Evolutionary conservation across 352 stramenopile genomes (phyloP).

Genomic region (Pythium volutum): DNA sequence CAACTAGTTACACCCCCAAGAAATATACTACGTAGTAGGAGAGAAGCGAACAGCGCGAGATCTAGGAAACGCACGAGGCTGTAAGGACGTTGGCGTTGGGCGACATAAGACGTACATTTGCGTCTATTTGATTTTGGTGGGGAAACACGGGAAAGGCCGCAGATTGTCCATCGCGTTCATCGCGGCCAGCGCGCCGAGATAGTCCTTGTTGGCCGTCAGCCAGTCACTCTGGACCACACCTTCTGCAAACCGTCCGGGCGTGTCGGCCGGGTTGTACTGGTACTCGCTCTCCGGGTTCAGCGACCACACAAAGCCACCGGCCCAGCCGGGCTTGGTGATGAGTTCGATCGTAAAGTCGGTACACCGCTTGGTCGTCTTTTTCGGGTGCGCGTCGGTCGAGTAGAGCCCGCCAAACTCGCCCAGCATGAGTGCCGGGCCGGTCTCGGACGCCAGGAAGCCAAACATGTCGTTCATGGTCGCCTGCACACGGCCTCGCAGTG

Average conservation of each 20-base stretch:
- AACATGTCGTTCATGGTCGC: constrained; percentile 69
- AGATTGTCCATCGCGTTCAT: constrained; percentile 58
- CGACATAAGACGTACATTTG: too few relatives aligned
- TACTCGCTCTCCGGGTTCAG: constrained; percentile 72
- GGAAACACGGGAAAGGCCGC: constrained; percentile 51
- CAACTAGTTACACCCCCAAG: too few relatives aligned
- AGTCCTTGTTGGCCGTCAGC: constrained; percentile 48
- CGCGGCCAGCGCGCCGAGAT: constrained; percentile 35
- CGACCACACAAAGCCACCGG: constrained; percentile 70
- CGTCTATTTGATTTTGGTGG: background rate
- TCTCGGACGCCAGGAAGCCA: constrained; percentile 50
- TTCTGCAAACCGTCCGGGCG: constrained; percentile 41
- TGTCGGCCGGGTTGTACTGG: constrained; percentile 53
- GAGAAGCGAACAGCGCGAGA: background rate
- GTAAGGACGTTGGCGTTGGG: background rate
- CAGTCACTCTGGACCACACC: constrained; percentile 54
- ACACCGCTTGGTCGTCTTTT: constrained; percentile 57
- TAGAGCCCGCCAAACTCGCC: constrained; percentile 75
- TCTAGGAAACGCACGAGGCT: background rate
- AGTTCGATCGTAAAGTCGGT: constrained; percentile 63
- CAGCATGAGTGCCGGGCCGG: constrained; percentile 46
- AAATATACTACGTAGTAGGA: too few relatives aligned
- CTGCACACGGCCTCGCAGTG: constrained; percentile 36
- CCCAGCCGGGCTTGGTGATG: constrained; percentile 42
- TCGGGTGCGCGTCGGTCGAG: constrained; percentile 40